Evolutionary conservation across 805 yeast genomes (phyloP), one percentile per base, ranked within the genome.

Genomic region (Lachancea dasiensis): DNA sequence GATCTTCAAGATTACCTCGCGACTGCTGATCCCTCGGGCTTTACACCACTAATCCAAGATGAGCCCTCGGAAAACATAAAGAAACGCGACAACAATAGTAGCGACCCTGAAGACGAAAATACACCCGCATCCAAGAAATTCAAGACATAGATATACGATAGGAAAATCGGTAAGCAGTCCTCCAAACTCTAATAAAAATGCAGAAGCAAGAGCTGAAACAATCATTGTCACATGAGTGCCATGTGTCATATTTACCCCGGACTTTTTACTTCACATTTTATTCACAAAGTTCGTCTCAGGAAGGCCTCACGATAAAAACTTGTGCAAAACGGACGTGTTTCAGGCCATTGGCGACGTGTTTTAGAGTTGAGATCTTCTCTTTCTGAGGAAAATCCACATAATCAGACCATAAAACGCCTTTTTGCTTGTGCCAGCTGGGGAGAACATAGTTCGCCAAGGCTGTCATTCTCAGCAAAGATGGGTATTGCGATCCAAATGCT

Each of bases 1-100:
- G 51, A 46, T 27, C 36, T 47, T 7, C 51, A 49, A 23, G 48
- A 48, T 31, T 47, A 46, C 44, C 27, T 39, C 3, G 15, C 41
- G 6, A 38, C 41, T 13, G 19, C 41, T 6, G 37, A 28, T 28
- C 28, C 34, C 3, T 11, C 32, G 4, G 37, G 22, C 10, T 20
- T 38, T 18, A 27, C 37, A 15, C 41, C 41, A 23, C 33, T 38
- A 5, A 23, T 33, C 6, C 41, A 32, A n/a, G 41, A 38, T 15
- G 27, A 16, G 26, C 21, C 40, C 7, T 17, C 36, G 3, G 30
- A 24, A 9, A 25, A n/a, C 5, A 13, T 17, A 5, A 19, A 14
- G 10, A 34, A 27, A 22, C 37, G 37, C 11, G n/a, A 11, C n/a
- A n/a, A n/a, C 3, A 21, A 30, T 14, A 30, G 22, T n/a, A 31